phyloP scores from a whole-genome alignment of 345 rosid genomes.

The Arabidopsis suecica region DNA sequence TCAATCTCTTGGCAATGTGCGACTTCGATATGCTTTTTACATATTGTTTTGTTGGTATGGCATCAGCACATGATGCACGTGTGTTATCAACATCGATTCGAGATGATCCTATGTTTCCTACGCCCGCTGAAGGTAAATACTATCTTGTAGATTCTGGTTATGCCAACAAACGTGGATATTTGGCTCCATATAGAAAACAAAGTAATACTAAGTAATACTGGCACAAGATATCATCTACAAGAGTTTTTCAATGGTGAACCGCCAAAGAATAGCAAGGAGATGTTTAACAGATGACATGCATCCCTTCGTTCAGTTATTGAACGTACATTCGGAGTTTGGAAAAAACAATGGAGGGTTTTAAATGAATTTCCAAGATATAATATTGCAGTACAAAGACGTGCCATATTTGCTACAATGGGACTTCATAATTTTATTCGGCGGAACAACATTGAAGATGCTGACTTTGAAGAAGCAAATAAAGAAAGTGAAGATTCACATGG shows the following conservation, averaged over 20 bases:
- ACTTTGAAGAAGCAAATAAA: background rate
- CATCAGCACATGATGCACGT: background rate
- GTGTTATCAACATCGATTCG: background rate
- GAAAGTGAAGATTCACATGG: too few species aligned
- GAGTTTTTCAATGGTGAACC: conserved; percentile 7
- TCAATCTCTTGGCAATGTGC: background rate
- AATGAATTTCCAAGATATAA: background rate
- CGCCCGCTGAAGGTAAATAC: background rate
- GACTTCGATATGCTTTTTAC: background rate
- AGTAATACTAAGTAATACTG: background rate
- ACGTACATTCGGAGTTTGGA: background rate
- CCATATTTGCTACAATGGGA: background rate
- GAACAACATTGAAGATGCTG: background rate
- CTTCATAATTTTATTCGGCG: background rate
- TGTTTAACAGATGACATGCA: conserved; percentile 3
- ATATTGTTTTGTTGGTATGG: conserved; percentile 8
- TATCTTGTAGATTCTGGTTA: background rate
- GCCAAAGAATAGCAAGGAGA: background rate
- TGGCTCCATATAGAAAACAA: background rate
- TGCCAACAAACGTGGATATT: background rate
- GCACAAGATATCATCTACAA: conserved; percentile 15
- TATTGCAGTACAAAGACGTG: background rate
- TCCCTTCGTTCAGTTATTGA: background rate
- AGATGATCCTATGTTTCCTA: background rate
- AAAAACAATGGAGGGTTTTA: background rate